Evolutionary conservation across 176 grass and related monocot genomes (phyloP).

Genomic region (Saccharum spontaneum): DNA sequence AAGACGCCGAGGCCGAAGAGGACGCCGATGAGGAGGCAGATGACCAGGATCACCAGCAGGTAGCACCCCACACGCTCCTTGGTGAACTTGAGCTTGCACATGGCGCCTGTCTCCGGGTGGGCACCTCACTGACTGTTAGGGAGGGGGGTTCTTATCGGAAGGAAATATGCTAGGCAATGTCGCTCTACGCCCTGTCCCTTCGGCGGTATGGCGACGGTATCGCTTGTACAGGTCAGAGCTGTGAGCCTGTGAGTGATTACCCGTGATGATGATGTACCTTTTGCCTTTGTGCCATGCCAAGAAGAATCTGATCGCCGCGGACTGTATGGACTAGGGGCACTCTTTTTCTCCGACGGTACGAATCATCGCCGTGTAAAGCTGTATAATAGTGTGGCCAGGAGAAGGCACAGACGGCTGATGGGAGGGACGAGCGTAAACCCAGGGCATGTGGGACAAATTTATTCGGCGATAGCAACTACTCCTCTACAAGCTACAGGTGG

Average conservation of each 20-base stretch:
- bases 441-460: constrained; percentile 1
- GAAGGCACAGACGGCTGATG: not conserved
- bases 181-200: not conserved
- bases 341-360: not conserved
- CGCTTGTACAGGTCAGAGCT: too few species aligned
- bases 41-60: constrained; percentile 34
- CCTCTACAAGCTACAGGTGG: too few species aligned
- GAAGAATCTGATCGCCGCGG: constrained; percentile 1
- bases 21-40: constrained; percentile 49
- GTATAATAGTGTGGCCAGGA: not conserved
- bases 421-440: not conserved
- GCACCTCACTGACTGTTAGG: too few species aligned
- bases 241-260: not conserved
- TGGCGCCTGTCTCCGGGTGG: not conserved
- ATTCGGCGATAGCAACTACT: not conserved
- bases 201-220: constrained; percentile 13
- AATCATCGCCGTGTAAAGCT: not conserved
- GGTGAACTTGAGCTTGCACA: constrained; percentile 39
- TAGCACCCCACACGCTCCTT: constrained; percentile 42
- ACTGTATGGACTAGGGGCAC: not conserved
- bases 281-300: constrained; percentile 20
- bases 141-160: not conserved
- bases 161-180: not conserved
- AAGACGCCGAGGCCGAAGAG: constrained; percentile 68
- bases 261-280: not conserved